Base-by-base conservation (phyloP, 2,329 filamentous ascomycete genomes). In the Tolypocladium cylindrosporum region DNA sequence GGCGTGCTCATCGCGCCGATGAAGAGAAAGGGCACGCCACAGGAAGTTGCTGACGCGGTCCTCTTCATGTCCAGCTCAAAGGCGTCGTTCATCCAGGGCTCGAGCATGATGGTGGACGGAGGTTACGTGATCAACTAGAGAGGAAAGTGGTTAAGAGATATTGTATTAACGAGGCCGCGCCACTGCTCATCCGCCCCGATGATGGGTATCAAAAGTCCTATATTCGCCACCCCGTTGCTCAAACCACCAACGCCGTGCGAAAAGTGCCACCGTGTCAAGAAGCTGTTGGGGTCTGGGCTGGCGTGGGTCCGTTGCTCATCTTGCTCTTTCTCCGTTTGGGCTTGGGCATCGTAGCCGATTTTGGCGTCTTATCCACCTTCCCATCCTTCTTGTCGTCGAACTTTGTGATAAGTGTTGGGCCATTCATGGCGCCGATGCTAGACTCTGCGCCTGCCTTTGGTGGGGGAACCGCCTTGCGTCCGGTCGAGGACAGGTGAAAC, bases 401-500 rank as follows among this genome's bases (percentile, higher is more conserved):
- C 61, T 79, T 78, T 40, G 75, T 76, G 54, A 73, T 72, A 48
- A 78, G 61, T 1, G 69, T 66, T 1, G 75, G 70, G 1, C 69
- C 70, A 41, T 66, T 71, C 65, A 71, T 68, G 4, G 69, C 67
- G 10, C 71, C 69, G 21, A 75, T 71, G 1, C 68, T 66, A 9
- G 67, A 65, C 31, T 69, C 64, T 52, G 68, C 63, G 5, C 63
- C 63, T 50, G 67, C 63, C 51, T 70, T 69, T 2, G 70, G 70
- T 27, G 71, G 68, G 19, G 66, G 67, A 5, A 71, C 67, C 1
- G 69, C 65, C 65, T 81, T 81, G 57, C 83, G 77, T 1, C 84
- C 84, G 0, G 83, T 86, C 9, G 82, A 84, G 10, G 80, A 80
- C 13, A 87, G 76, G 63, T 86, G 83, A 69, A 87, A 88, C 57